A percentile compares a stretch with the other conserved stretches of the same genome.
Evolutionary conservation across 2,329 filamentous ascomycete species (phyloP).

Genomic region (Chaetomiaceae sp.): DNA sequence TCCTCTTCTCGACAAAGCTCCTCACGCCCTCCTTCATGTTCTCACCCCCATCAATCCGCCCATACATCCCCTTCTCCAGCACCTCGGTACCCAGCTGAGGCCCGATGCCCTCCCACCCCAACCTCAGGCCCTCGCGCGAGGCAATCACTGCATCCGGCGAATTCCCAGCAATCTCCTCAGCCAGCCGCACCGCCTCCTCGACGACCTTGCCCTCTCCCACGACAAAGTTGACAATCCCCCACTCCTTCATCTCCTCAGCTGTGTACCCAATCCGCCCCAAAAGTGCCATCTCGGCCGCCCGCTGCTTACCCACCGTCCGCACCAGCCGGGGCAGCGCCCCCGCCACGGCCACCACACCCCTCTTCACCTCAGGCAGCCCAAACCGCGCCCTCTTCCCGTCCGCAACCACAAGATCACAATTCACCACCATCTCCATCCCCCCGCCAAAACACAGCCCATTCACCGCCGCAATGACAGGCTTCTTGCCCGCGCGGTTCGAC

Average conservation of each 20-base stretch:
- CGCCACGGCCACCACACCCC: conserved; percentile 67
- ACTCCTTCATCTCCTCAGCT: conserved; percentile 56
- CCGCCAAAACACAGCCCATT: conserved; percentile 73
- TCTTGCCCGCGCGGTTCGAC: conserved; percentile 62
- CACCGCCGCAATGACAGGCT: conserved; percentile 72
- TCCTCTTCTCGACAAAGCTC: conserved; percentile 74
- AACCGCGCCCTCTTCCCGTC: conserved; percentile 52
- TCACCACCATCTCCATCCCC: conserved; percentile 71
- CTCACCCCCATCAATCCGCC: conserved; percentile 58
- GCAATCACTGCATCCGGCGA: conserved; percentile 75
- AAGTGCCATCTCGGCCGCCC: conserved; percentile 69
- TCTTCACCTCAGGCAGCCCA: conserved; percentile 65
- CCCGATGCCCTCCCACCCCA: conserved; percentile 68
- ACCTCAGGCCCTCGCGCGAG: conserved; percentile 62
- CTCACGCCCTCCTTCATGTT: conserved; percentile 72
- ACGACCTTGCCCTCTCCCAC: conserved; percentile 48
- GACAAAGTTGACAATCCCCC: conserved; percentile 68
- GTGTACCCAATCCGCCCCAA: conserved; percentile 53
- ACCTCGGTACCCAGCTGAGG: conserved; percentile 60
- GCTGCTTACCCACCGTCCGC: conserved; percentile 60
- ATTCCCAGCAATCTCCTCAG: conserved; percentile 57
- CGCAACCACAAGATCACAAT: conserved; percentile 69
- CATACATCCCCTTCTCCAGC: conserved; percentile 55
- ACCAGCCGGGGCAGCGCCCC: conserved; percentile 66
- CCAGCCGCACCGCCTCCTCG: conserved; percentile 57